Evolutionary conservation across 352 stramenopile species (phyloP), one percentile per base, ranked within the genome.

Genomic region (Phytopythium helicoides): DNA sequence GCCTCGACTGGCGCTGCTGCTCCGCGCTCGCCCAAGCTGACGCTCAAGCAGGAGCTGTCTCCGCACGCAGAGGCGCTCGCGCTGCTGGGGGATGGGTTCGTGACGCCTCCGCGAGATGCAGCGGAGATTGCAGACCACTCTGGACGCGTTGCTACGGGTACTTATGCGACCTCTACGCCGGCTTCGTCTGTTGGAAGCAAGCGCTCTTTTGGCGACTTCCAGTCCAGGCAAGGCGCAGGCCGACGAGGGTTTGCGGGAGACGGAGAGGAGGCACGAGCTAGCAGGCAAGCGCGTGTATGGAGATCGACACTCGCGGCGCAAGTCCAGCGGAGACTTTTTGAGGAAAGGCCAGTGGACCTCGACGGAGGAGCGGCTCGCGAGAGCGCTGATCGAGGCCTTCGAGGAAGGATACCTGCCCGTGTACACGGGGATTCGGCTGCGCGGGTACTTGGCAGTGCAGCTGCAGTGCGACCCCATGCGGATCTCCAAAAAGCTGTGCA

Each of bases 401-500:
- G 75, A 88, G 47, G 72, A 88, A 52, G 81, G 81, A 3, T 85
- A 86, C 37, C 41, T 91, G 36, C 81, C 81, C 0, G 81, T 91
- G 22, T 88, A 88, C 56, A 87, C 73, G 21, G 78, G 78, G 21
- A 87, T 89, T 28, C 74, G 76, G 16, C 66, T 92, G 0, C 79
- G 82, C 48, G 82, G 82, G 2, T 92, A 89, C 57, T 62, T 92
- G 47, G 82, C 80, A 2, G 71, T 88, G 25, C 80, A 89, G 46
- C 58, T 92, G 21, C 80, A 91, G 45, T 92, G 82, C 36, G 82
- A 90, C 33, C 82, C 82, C 33, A 92, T 92, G 82, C 67, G 82
- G 11, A 75, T 92, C 35, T 89, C 77, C 16, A 92, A 92, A 65
- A 92, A 92, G 39, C 66, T 92, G 26, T 89, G 79, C 44, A 76